A percentile compares a stretch with the other conserved stretches of the same genome.
phyloP scores from a whole-genome alignment of 257 asterid species.

The Solanum arcanum region DNA sequence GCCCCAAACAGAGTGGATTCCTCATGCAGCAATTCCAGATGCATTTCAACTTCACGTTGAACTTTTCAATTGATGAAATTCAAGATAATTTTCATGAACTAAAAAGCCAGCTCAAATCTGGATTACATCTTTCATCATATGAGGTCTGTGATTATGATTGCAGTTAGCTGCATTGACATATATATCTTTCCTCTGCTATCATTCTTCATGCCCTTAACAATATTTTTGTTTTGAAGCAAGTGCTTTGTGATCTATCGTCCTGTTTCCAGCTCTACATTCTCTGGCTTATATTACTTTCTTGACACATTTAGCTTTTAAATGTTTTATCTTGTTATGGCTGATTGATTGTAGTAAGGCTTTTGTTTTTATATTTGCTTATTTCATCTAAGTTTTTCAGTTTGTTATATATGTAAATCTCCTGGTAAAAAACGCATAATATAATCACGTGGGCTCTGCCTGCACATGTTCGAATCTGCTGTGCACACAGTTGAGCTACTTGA shows the following conservation, averaged over 20 bases:
- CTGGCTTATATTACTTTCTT: not conserved
- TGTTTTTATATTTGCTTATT: not conserved
- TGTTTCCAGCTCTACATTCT: not conserved
- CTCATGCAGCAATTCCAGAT: slow-evolving; percentile 65
- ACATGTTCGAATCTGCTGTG: not conserved
- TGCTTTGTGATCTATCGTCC: not conserved
- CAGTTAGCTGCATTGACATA: not conserved
- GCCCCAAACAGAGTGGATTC: slow-evolving; percentile 79
- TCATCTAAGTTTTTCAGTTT: not conserved
- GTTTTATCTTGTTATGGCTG: not conserved
- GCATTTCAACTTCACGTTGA: slow-evolving; percentile 85
- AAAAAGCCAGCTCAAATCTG: slow-evolving; percentile 59
- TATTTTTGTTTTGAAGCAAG: not conserved
- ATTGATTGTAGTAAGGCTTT: not conserved
- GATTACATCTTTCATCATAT: slow-evolving; percentile 61
- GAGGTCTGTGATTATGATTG: slow-evolving; percentile 44
- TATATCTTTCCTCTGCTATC: not conserved
- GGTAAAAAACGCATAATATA: not conserved
- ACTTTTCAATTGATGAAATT: slow-evolving; percentile 71
- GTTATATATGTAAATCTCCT: not conserved
- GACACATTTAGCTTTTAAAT: not conserved
- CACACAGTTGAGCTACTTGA: not conserved
- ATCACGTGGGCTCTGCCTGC: not conserved
- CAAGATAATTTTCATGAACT: slow-evolving; percentile 54
- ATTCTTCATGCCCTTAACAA: not conserved